These are phyloP conservation scores for Fusarium sp. DNA, from an alignment of 2,329 filamentous ascomycete species.

Conservation along the genomic window DNA sequence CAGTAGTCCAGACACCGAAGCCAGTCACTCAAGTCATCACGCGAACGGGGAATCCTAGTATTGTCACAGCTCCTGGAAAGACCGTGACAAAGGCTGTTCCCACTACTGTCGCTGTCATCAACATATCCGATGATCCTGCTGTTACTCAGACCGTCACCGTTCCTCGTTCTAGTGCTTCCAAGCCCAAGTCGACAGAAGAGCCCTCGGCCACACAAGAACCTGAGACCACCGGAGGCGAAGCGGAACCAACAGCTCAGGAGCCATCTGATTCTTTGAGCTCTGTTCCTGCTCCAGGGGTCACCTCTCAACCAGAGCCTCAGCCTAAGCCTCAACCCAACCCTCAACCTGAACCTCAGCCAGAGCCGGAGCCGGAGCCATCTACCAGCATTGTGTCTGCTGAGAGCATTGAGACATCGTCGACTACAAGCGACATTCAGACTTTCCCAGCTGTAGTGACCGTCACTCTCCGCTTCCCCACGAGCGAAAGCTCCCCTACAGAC, in stretches of 20 bases:
- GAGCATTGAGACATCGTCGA: neutral
- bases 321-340: conserved; percentile 18
- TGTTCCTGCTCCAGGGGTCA: conserved; percentile 12
- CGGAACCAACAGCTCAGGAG: conserved; percentile 6
- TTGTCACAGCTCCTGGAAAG: conserved; percentile 43
- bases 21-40: conserved; percentile 47
- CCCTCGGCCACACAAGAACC: conserved; percentile 1
- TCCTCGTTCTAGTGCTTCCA: conserved; percentile 23
- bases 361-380: conserved; percentile 21
- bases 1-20: conserved; percentile 43
- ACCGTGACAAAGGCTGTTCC: conserved; percentile 45
- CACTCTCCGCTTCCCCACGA: neutral
- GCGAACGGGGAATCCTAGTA: conserved; percentile 43
- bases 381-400: neutral
- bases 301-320: conserved; percentile 8
- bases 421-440: neutral
- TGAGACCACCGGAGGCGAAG: neutral
- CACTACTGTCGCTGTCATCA: conserved; percentile 50
- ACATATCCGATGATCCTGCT: conserved; percentile 38
- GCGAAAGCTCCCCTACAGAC: neutral
- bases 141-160: conserved; percentile 46
- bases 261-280: conserved; percentile 15
- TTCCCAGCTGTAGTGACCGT: conserved; percentile 14
- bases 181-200: conserved; percentile 14
- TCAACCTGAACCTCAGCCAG: conserved; percentile 16